These are phyloP conservation scores for Calonectria ilicicola DNA, from an alignment of 2,329 filamentous ascomycete species.

Conservation along the genomic window DNA sequence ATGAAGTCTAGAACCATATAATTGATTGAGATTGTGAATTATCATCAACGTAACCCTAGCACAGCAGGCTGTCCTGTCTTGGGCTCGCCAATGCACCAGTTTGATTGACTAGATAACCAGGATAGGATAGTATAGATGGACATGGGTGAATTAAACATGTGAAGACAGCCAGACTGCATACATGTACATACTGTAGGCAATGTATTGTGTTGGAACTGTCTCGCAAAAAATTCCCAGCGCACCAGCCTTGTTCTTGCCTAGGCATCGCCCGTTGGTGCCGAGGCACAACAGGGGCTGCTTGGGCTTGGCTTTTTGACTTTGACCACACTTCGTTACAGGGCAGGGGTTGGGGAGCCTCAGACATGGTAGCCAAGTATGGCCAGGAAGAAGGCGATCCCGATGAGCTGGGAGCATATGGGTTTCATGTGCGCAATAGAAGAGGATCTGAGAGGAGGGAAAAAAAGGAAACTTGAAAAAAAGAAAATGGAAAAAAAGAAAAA, in stretches of 20 bases:
- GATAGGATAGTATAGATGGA: not conserved
- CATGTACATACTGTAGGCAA: not conserved
- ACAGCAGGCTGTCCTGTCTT: not conserved
- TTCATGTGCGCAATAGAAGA: not conserved
- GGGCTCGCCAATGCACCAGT: not conserved
- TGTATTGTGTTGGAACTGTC: not conserved
- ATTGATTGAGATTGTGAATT: not conserved
- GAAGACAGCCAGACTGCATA: not conserved
- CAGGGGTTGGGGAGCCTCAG: conserved; percentile 7
- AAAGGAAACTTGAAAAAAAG: not conserved
- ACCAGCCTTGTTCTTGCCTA: not conserved
- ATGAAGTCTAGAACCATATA: not conserved
- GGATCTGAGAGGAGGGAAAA: not conserved
- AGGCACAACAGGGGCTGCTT: conserved; percentile 6
- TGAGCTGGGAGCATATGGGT: not conserved
- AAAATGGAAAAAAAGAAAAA: not conserved
- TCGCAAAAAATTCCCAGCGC: not conserved
- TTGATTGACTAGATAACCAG: not conserved
- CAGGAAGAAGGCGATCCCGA: conserved; percentile 8
- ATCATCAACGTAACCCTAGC: not conserved
- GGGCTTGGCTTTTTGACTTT: not conserved
- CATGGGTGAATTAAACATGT: not conserved
- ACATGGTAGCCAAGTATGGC: not conserved
- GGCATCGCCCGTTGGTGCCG: not conserved
- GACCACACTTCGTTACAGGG: not conserved